phyloP scores from a whole-genome alignment of 441 rosid genomes.

The Isatis lusitanica region DNA sequence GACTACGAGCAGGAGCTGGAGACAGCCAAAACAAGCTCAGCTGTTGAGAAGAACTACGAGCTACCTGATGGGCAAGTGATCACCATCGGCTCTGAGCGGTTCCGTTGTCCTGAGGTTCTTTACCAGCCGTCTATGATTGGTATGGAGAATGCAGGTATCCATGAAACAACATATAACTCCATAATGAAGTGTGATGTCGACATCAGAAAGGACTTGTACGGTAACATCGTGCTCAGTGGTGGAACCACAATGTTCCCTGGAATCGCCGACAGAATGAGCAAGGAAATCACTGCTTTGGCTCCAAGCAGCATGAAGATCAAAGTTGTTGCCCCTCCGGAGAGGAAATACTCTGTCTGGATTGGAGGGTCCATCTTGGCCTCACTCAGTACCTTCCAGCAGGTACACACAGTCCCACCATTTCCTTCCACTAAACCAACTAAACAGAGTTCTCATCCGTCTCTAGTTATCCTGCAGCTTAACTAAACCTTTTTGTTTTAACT shows the following conservation, averaged over 20 bases:
- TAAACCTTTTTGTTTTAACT: neutral
- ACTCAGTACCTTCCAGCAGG: slow-evolving; percentile 94
- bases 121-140: slow-evolving; percentile 89
- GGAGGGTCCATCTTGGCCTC: slow-evolving; percentile 89
- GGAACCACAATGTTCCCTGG: slow-evolving; percentile 83
- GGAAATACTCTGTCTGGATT: slow-evolving; percentile 90
- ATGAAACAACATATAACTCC: slow-evolving; percentile 81
- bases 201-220: slow-evolving; percentile 74
- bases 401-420: slow-evolving; percentile 23
- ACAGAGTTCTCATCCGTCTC: neutral
- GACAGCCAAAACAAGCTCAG: slow-evolving; percentile 31
- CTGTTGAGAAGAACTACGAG: slow-evolving; percentile 61
- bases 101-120: slow-evolving; percentile 88
- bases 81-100: slow-evolving; percentile 69
- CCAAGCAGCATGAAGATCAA: slow-evolving; percentile 84
- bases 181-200: slow-evolving; percentile 92
- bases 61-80: slow-evolving; percentile 69
- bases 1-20: slow-evolving; percentile 39
- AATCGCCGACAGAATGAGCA: slow-evolving; percentile 82
- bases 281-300: slow-evolving; percentile 64
- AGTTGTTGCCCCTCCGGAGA: slow-evolving; percentile 85
- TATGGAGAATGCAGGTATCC: slow-evolving; percentile 90
- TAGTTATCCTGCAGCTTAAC: neutral
- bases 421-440: neutral
- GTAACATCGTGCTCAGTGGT: slow-evolving; percentile 47